Percentiles rank a stretch among this genome's conserved stretches.
These are phyloP conservation scores for Xylariales sp. DNA, from an alignment of 2,329 filamentous ascomycete genomes.

Conservation along the genomic window DNA sequence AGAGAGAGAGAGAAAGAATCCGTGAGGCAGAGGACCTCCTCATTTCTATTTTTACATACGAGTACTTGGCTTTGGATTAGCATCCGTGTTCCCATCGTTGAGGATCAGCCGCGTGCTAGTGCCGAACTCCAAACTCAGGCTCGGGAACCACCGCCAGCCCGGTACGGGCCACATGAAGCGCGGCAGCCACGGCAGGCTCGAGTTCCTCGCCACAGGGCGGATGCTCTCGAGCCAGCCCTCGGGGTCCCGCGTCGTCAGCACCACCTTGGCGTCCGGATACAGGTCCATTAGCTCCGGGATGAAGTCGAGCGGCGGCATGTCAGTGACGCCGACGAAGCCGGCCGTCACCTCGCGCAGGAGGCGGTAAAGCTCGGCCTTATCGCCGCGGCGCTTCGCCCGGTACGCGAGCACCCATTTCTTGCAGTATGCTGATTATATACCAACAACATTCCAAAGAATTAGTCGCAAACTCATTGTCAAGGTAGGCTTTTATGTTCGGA, in stretches of 20 bases:
- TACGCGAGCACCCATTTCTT: slow-evolving; percentile 7
- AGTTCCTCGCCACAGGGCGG: neutral
- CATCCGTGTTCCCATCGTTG: neutral
- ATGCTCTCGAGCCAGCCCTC: slow-evolving; percentile 21
- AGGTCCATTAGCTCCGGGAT: slow-evolving; percentile 26
- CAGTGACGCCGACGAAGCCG: slow-evolving; percentile 34
- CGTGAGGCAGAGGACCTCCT: no score
- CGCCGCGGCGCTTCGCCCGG: slow-evolving; percentile 1
- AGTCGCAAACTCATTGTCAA: neutral
- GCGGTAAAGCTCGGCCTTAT: neutral
- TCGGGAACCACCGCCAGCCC: slow-evolving; percentile 6
- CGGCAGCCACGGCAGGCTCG: slow-evolving; percentile 2
- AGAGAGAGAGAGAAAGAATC: no score
- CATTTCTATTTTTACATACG: neutral
- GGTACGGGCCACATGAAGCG: slow-evolving; percentile 3
- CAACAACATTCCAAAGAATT: no score
- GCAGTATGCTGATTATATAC: slow-evolving; percentile 7
- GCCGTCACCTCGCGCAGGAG: slow-evolving; percentile 19
- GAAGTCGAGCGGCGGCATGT: slow-evolving; percentile 30
- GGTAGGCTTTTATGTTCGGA: neutral
- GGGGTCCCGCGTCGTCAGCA: slow-evolving; percentile 26
- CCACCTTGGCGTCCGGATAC: slow-evolving; percentile 33
- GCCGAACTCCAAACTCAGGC: neutral
- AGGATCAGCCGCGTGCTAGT: neutral
- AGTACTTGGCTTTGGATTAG: neutral